Base-by-base conservation (phyloP, 164 flowering plant species). In the Tetrastigma voinierianum region DNA sequence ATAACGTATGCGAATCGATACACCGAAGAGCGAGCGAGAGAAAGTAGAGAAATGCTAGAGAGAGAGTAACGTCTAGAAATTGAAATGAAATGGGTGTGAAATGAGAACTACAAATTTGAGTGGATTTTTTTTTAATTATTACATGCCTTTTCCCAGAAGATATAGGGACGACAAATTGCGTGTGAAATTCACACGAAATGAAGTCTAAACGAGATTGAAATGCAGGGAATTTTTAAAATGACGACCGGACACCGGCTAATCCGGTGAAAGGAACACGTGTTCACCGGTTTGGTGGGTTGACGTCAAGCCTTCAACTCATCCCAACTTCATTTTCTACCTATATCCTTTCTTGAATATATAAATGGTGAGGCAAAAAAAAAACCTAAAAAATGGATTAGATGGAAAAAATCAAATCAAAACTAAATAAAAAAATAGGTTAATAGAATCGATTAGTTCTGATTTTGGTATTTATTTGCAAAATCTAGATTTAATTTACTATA, bases 111-210 rank as follows among this genome's bases (percentile, higher is more conserved):
- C 20, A 43, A 57, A 70, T 55, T 62, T 56, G 46, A 32, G 45
- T 25, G 44, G 49, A 47, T 49, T 61, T 57, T 43, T 59, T 15
- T 57, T 14, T 14, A 13, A 6, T 49, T 15, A 1, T n/a, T 10
- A 17, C 25, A 13, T 8, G 25, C 14, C 23, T 3, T 12, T 8
- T 10, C 21, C 15, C 17, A 7, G 45, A 19, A 19, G 45, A 9
- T 16, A 21, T 49, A 14, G 21, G 44, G 55, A 43, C 23, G 24
- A 49, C 44, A 63, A 45, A 60, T 64, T 59, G 25, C 61, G 52
- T 68, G n/a, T 60, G 76, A 73, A 73, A 73, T 68, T 19, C 65
- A 55, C 65, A n/a, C 7, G 13, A 70, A 74, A 74, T 74, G 74
- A 67, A 59, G 59, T 18, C 18, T 57, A 73, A 68, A 70, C 66